A percentile compares a stretch with the other conserved stretches of the same genome.
Conservation (phyloP, 208 protist genomes). For the Leishmania arabica region DNA sequence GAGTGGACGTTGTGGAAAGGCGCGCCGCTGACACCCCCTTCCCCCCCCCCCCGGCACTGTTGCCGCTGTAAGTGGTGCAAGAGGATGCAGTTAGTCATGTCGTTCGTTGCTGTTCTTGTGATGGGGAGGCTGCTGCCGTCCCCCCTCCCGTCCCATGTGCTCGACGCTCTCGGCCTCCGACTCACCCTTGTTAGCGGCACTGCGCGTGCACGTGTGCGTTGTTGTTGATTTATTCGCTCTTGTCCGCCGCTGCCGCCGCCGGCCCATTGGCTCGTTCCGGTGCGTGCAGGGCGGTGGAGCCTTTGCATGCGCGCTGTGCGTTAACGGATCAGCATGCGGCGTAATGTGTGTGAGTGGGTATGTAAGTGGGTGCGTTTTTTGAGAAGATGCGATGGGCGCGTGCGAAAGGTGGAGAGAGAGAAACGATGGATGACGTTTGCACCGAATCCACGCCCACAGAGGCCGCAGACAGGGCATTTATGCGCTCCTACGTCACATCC, state of each 20-base stretch:
- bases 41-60: not conserved
- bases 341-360: not conserved
- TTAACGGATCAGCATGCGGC: not conserved
- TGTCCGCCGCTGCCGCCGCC: not conserved
- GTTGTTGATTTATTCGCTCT: not conserved
- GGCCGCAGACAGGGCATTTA: not conserved
- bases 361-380: not conserved
- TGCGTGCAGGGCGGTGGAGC: too few relatives aligned
- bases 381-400: not conserved
- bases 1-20: not conserved
- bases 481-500: not conserved
- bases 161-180: not conserved
- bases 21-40: not conserved
- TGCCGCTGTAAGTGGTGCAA: not conserved
- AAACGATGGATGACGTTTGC: not conserved
- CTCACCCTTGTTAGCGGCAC: not conserved
- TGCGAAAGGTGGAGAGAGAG: not conserved
- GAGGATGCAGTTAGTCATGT: not conserved
- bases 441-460: not conserved
- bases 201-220: conserved; percentile 13
- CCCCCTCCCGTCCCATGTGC: not conserved
- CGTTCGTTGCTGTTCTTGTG: not conserved
- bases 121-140: not conserved
- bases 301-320: not conserved
- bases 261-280: not conserved